phyloP scores from a whole-genome alignment of 148 eudicot genomes.

The Rhododendron vialii region DNA sequence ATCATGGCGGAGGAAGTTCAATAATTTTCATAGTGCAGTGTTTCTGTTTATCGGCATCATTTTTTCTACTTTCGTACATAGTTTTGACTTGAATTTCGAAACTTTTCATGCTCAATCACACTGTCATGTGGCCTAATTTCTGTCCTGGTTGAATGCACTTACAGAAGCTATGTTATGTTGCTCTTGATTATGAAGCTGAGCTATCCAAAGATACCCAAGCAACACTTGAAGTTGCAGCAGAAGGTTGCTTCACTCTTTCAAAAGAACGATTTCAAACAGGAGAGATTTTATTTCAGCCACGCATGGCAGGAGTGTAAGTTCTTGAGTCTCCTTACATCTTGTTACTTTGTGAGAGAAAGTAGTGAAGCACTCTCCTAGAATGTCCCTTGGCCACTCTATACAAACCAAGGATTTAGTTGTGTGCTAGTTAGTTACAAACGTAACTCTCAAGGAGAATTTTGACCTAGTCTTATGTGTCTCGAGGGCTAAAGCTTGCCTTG shows the following conservation, averaged over 20 bases:
- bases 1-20: background rate
- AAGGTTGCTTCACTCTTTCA: conserved; percentile 65
- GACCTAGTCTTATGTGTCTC: background rate
- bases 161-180: conserved; percentile 91
- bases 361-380: background rate
- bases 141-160: conserved; percentile 16
- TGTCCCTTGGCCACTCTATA: background rate
- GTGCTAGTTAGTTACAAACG: background rate
- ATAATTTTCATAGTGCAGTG: background rate
- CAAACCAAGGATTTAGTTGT: background rate
- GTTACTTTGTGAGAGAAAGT: background rate
- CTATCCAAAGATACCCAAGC: conserved; percentile 56
- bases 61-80: background rate
- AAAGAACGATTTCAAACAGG: conserved; percentile 90
- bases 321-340: conserved; percentile 13
- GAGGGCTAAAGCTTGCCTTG: background rate
- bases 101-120: background rate
- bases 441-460: background rate
- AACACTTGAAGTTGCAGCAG: conserved; percentile 54
- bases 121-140: conserved; percentile 7
- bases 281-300: conserved; percentile 85
- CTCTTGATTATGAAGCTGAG: conserved; percentile 82
- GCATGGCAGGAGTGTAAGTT: conserved; percentile 80
- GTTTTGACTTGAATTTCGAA: background rate
- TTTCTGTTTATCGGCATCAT: background rate